Base-by-base conservation (phyloP, 768 basidiomycete genomes). In the Rhizopogon vulgaris region DNA sequence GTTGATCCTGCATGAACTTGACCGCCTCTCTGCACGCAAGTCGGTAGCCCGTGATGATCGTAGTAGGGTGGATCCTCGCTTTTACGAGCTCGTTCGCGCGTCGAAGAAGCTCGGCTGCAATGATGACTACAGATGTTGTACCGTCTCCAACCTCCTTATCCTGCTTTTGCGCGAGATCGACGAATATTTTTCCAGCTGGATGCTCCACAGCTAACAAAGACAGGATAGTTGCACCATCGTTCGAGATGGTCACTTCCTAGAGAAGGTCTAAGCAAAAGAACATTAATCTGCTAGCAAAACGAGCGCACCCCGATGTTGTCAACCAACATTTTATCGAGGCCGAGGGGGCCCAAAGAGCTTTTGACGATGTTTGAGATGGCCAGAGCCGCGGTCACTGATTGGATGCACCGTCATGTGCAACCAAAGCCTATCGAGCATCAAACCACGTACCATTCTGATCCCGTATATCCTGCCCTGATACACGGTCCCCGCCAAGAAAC, bases 111-210 rank as follows among this genome's bases (percentile, higher is more conserved):
- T 97, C 96, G n/a, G 96, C 94, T 49, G 94, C 94, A 65, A 99
- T 81, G 60, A 99, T 90, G 43, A 99, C 96, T 39, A 99, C 96
- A 22, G 94, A 97, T 3, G 96, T 99, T 7, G 96, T 99, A 12
- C 96, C 96, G 73, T 99, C 96, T 36, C 96, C 96, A 9, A 99
- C 96, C 71, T 99, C 96, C 67, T 94, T 96, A 70, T 99, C 96
- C 71, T 98, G 94, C 64, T 98, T 97, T 71, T 98, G 94, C 2
- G 96, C 94, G 41, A 99, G 88, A 70, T 97, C 94, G 42, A 98
- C 94, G 58, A 99, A 93, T 56, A 99, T 94, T 57, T 91, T 87
- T 18, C 94, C 96, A 4, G 96, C 96, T 25, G 96, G 96, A 65
- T 98, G 93, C 62, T 96, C 92, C 41, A 99, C 94, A 14, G 92